A percentile compares a stretch with the other conserved stretches of the same genome.
These are phyloP conservation scores for Lotmaria passim DNA, from an alignment of 208 protist species.

Conservation along the genomic window DNA sequence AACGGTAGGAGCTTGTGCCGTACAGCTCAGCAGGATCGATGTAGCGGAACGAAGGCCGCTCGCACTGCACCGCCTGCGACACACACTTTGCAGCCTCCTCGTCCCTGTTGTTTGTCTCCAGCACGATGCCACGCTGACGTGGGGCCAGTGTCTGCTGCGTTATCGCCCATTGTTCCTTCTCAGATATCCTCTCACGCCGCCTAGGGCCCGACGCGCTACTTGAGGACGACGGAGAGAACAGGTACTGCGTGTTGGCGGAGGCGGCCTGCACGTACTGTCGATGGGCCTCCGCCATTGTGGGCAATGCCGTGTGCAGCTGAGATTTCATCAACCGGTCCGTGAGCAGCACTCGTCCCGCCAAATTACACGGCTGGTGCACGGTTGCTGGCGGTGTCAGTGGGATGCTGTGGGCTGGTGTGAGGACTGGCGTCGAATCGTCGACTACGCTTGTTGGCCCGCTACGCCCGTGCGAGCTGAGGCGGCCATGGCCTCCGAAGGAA, in stretches of 20 bases:
- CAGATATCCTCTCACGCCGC: not conserved
- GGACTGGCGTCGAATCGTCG: not conserved
- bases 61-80: not conserved
- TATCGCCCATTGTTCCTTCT: not conserved
- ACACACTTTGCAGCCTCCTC: constrained; percentile 19
- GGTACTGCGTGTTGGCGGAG: not conserved
- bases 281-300: constrained; percentile 22
- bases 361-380: not conserved
- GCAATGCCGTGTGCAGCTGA: constrained; percentile 22
- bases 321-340: constrained; percentile 22
- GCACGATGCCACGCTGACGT: constrained; percentile 16
- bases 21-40: constrained; percentile 28
- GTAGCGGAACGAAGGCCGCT: constrained; percentile 18
- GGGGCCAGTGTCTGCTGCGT: not conserved
- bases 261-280: constrained; percentile 23
- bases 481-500: not conserved
- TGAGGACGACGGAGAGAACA: not conserved
- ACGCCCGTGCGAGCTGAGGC: not conserved
- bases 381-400: not conserved
- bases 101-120: constrained; percentile 1
- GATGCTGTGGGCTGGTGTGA: no score
- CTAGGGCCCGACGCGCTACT: not conserved
- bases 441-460: not conserved
- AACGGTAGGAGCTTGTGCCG: constrained; percentile 23
- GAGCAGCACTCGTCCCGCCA: constrained; percentile 20